Evolutionary conservation across 768 basidiomycete genomes (phyloP), one percentile per base, ranked within the genome.

Genomic region (Suillus luteus): DNA sequence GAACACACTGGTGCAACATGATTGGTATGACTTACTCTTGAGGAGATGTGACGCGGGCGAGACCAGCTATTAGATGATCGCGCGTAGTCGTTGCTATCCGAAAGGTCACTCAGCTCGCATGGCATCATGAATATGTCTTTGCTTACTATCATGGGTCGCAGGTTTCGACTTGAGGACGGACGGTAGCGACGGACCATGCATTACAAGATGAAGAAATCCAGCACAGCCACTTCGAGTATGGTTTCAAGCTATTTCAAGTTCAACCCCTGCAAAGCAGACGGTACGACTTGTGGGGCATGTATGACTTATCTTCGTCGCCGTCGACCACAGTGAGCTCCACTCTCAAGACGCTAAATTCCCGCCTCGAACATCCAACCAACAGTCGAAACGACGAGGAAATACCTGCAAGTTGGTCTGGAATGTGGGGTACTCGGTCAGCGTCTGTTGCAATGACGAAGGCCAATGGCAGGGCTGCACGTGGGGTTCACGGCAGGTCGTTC

Each of bases 11-110:
- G 41, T 22, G 7, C 55, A 40, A 65, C 48, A 52, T 31, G 33
- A 35, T 35, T 9, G 17, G 49, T 5, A 37, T n/a, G 19, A 79
- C 87, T 59, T 70, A 92, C 91, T 89, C 85, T 59, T 81, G 69
- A 12, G 91, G 88, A 33, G 81, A 82, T 0, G 91, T 90, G 38
- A 87, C 84, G 59, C 85, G 85, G 3, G 83, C 89, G 27, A 85
- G 77, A 15, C 81, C 83, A 2, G 81, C 76, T 3, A 79, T 69
- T 41, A 89, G 69, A 65, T 90, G 81, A 49, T 88, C 81, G 19
- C 77, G 71, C n/a, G 84, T 82, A 11, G 89, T 86, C 17, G 77
- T 73, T 24, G 77, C 88, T 89, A 43, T 33, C 54, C 40, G 62
- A 54, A 31, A 66, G 19, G 38, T 35, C 62, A 51, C 15, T 27